Conservation (phyloP, 305 asterid species). For the Fraxinus dipetala region DNA sequence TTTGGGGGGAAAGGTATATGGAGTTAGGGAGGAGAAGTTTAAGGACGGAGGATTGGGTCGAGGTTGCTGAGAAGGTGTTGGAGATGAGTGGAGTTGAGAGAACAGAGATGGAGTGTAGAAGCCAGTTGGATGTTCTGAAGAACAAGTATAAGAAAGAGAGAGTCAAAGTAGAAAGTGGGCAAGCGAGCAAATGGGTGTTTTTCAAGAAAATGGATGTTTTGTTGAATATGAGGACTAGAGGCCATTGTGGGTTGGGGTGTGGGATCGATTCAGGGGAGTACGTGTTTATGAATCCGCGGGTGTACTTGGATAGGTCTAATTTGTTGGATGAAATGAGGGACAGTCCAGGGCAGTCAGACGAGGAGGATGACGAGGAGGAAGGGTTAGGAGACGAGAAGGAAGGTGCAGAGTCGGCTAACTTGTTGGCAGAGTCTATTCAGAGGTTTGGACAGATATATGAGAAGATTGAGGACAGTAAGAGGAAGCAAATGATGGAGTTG, state of each 20-base stretch:
- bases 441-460: conserved; percentile 78
- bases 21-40: conserved; percentile 77
- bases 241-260: conserved; percentile 66
- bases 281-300: conserved; percentile 73
- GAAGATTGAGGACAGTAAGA: conserved; percentile 87
- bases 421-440: conserved; percentile 74
- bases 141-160: conserved; percentile 82
- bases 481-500: conserved; percentile 79
- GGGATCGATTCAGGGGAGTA: conserved; percentile 91
- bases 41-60: conserved; percentile 75
- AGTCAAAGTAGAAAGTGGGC: conserved; percentile 64
- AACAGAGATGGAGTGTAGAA: conserved; percentile 61
- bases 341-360: conserved; percentile 79
- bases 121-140: conserved; percentile 66
- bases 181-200: conserved; percentile 68
- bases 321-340: conserved; percentile 93
- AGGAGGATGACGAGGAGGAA: conserved; percentile 45
- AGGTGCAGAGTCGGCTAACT: conserved; percentile 48
- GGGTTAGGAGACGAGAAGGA: conserved; percentile 27
- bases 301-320: conserved; percentile 78
- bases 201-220: conserved; percentile 82
- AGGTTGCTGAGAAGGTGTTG: conserved; percentile 66
- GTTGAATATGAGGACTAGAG: conserved; percentile 51
- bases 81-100: conserved; percentile 66
- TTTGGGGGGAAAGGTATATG: conserved; percentile 84